phyloP scores from a whole-genome alignment of 352 stramenopile genomes.

The Globisporangium nunn region DNA sequence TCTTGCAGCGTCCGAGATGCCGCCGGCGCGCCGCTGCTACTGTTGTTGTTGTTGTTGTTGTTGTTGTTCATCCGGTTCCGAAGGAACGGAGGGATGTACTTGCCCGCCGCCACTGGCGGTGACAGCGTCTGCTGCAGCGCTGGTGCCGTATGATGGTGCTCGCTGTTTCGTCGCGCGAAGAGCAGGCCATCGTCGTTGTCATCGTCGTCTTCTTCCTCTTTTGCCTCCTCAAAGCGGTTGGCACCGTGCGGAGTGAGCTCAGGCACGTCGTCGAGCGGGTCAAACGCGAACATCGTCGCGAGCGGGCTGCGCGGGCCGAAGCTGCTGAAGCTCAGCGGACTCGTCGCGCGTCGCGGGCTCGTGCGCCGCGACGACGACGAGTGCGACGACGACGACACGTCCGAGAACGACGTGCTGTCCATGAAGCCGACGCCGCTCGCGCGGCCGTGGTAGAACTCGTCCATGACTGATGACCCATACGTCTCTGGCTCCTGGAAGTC shows the following conservation, averaged over 20 bases:
- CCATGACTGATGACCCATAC: slow-evolving; percentile 26
- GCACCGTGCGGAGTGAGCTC: slow-evolving; percentile 18
- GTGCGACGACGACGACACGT: slow-evolving; percentile 43
- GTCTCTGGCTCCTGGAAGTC: slow-evolving; percentile 59
- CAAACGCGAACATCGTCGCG: slow-evolving; percentile 63
- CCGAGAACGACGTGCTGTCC: slow-evolving; percentile 45
- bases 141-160: slow-evolving; percentile 12
- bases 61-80: slow-evolving; percentile 32
- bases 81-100: slow-evolving; percentile 69
- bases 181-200: slow-evolving; percentile 17
- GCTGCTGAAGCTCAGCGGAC: slow-evolving; percentile 42
- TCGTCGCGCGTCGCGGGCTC: slow-evolving; percentile 50
- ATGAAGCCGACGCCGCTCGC: slow-evolving; percentile 34
- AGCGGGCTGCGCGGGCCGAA: slow-evolving; percentile 66
- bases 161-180: slow-evolving; percentile 1
- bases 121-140: slow-evolving; percentile 46
- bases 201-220: slow-evolving; percentile 9
- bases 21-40: not conserved
- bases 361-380: slow-evolving; percentile 19
- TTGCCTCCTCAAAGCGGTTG: slow-evolving; percentile 16
- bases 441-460: slow-evolving; percentile 48
- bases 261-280: slow-evolving; percentile 58
- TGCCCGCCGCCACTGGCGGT: slow-evolving; percentile 46
- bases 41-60: slow-evolving; percentile 1
- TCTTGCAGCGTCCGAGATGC: slow-evolving; percentile 5